Percentiles rank a stretch among this genome's conserved stretches.
These are phyloP conservation scores for Cicer arietinum DNA, from an alignment of 306 rosid species.

Conservation along the genomic window DNA sequence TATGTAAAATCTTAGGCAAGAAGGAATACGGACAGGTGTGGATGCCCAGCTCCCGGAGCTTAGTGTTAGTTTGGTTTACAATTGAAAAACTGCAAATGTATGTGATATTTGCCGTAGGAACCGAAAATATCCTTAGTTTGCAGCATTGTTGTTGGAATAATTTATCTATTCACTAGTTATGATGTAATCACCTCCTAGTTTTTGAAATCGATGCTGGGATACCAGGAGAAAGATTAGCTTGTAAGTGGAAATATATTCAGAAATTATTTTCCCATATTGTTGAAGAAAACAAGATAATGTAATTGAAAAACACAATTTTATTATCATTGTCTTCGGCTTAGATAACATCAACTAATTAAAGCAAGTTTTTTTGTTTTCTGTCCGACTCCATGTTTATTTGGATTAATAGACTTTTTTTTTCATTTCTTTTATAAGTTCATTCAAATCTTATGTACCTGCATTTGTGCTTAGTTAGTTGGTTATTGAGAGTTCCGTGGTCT, in stretches of 20 bases:
- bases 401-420: background rate
- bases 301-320: background rate
- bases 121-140: background rate
- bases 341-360: background rate
- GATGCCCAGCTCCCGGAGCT: background rate
- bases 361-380: conserved; percentile 5
- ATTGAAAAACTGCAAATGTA: background rate
- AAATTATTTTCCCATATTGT: background rate
- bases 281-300: background rate
- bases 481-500: background rate
- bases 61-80: background rate
- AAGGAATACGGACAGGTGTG: background rate
- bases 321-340: background rate
- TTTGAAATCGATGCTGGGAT: background rate
- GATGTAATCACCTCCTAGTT: background rate
- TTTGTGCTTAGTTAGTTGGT: background rate
- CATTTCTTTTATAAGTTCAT: background rate
- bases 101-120: background rate
- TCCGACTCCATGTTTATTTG: conserved; percentile 3
- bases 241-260: conserved; percentile 2
- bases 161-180: conserved; percentile 15
- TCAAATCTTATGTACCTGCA: background rate
- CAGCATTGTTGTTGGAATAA: conserved; percentile 5
- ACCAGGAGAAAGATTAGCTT: background rate
- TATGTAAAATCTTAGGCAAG: background rate